Conservation (phyloP, 495 filamentous ascomycete genomes). For the Neurospora tetrasperma region DNA sequence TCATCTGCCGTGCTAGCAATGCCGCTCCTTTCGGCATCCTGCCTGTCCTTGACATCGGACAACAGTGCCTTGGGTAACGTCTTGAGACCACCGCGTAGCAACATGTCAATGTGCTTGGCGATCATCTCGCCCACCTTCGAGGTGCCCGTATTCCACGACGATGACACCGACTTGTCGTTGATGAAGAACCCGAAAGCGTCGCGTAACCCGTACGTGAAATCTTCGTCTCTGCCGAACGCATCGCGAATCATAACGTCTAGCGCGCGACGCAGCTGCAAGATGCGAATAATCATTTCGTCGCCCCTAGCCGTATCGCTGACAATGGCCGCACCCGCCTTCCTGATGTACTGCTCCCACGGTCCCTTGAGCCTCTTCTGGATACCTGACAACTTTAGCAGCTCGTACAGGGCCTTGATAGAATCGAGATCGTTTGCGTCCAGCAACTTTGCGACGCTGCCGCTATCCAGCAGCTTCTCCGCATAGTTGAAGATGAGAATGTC, state of each 20-base stretch:
- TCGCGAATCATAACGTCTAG: slow-evolving; percentile 63
- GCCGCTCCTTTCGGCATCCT: slow-evolving; percentile 44
- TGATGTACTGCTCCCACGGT: slow-evolving; percentile 71
- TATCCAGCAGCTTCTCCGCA: slow-evolving; percentile 49
- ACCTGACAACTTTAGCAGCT: slow-evolving; percentile 54
- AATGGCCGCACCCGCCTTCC: slow-evolving; percentile 62
- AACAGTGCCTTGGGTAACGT: slow-evolving; percentile 53
- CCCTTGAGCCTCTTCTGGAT: slow-evolving; percentile 54
- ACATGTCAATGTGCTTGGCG: slow-evolving; percentile 86
- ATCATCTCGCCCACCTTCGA: slow-evolving; percentile 97
- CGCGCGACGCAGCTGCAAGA: slow-evolving; percentile 72
- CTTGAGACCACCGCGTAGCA: slow-evolving; percentile 80
- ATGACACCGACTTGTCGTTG: slow-evolving; percentile 64
- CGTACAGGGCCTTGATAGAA: slow-evolving; percentile 66
- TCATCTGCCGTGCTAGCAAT: slow-evolving; percentile 58
- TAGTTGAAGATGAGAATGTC: slow-evolving; percentile 52
- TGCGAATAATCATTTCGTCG: slow-evolving; percentile 75
- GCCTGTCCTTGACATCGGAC: slow-evolving; percentile 39
- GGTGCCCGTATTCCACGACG: slow-evolving; percentile 66
- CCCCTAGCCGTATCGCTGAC: slow-evolving; percentile 68
- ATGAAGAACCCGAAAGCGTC: slow-evolving; percentile 84
- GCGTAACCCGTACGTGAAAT: slow-evolving; percentile 62
- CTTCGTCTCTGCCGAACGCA: slow-evolving; percentile 64
- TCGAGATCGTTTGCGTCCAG: slow-evolving; percentile 53
- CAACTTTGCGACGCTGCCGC: slow-evolving; percentile 53